Percentiles rank a stretch among this genome's conserved stretches.
These are phyloP conservation scores for Kodamaea kaohsiungensis DNA, from an alignment of 805 yeast species.

Conservation along the genomic window DNA sequence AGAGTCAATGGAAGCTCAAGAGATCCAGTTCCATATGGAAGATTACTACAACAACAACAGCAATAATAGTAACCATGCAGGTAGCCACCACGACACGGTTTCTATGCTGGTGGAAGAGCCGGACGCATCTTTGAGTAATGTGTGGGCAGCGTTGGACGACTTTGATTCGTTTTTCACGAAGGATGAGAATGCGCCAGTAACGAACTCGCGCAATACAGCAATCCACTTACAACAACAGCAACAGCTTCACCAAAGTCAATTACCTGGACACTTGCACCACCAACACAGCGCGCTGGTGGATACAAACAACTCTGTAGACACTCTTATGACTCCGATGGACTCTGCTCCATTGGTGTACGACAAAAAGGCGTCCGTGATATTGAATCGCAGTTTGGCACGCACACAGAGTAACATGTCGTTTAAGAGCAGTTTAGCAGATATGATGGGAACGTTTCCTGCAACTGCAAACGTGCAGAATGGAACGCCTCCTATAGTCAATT, in stretches of 20 bases:
- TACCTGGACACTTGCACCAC: constrained; percentile 26
- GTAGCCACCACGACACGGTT: constrained; percentile 39
- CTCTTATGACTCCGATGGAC: constrained; percentile 55
- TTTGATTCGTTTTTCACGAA: constrained; percentile 86
- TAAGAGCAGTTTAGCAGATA: constrained; percentile 72
- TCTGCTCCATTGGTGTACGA: constrained; percentile 79
- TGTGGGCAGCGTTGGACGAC: constrained; percentile 91
- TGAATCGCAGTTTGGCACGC: constrained; percentile 70
- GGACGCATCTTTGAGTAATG: constrained; percentile 78
- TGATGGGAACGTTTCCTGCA: constrained; percentile 26
- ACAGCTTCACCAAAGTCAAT: constrained; percentile 13
- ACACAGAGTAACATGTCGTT: constrained; percentile 77
- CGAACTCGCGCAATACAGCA: constrained; percentile 9
- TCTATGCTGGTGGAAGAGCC: constrained; percentile 57
- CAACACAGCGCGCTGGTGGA: constrained; percentile 59
- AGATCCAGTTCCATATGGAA: constrained; percentile 59
- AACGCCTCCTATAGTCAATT: constrained; percentile 11
- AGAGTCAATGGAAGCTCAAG: constrained; percentile 33
- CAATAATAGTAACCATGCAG: constrained; percentile 23
- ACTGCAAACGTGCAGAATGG: constrained; percentile 5
- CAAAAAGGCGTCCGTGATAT: constrained; percentile 72
- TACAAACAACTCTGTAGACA: constrained; percentile 49
- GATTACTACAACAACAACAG: constrained; percentile 46
- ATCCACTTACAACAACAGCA: constrained; percentile 16
- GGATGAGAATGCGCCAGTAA: constrained; percentile 31